Evolutionary conservation across 495 filamentous ascomycete species (phyloP), one percentile per base, ranked within the genome.

Genomic region (Penicillium flavigenum): DNA sequence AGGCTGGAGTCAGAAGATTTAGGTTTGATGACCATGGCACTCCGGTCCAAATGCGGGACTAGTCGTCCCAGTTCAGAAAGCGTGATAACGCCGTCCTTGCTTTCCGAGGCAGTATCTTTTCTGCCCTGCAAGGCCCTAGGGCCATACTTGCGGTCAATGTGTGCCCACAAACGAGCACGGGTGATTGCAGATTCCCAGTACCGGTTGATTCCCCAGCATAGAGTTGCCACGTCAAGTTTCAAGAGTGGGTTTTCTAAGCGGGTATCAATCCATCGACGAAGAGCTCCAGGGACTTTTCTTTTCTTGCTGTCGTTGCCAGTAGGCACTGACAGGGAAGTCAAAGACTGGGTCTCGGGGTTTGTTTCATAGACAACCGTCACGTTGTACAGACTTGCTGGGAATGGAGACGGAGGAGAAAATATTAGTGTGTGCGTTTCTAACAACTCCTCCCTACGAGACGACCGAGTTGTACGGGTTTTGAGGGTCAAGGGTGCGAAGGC

Each of bases 181-280:
- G 66, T 63, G 20, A 77, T 51, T 27, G 64, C 58, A 16, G 66
- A 69, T 65, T 76, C 76, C 74, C 76, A 78, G 58, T 74, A 76
- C 10, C 72, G 64, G 27, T 74, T 76, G 32, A 77, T 72, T 22
- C 73, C 74, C 70, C 73, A 73, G 54, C 76, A 76, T 4, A 77
- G 65, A 8, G 74, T 76, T 9, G 75, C 64, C 36, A 79, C 62
- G 48, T 79, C 75, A 2, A 78, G 63, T 43, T 63, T 71, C 17
- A 75, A 39, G 9, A 78, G 67, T 1, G 73, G 67, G 34, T 70
- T 76, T 11, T 57, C 56, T 38, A 79, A 54, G 27, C 76, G 64
- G 19, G 64, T 56, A 12, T 70, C 62, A n/a, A 75, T 72, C 76
- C 76, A 79, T 47, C 58, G 64, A n/a, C 64, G 73, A n/a, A 79